Evolutionary conservation across 768 basidiomycete genomes (phyloP), one percentile per base, ranked within the genome.

Genomic region (Termitomyces sp.): DNA sequence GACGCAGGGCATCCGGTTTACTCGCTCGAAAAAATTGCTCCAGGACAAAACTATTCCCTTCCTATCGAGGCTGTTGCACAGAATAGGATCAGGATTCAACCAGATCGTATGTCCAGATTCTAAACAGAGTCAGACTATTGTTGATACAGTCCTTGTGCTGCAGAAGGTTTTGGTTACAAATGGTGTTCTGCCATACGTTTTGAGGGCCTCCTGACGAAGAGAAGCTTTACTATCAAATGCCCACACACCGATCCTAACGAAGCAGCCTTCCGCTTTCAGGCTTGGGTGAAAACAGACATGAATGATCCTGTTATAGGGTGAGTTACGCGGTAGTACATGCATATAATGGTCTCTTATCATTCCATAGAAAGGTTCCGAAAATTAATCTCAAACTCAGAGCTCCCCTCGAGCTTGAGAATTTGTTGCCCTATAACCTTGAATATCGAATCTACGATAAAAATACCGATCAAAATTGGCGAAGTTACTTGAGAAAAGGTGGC

Each of bases 401-500:
- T 14, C 97, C 97, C 0, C 79, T 99, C 28, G 96, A 99, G 67
- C 75, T 99, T 10, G 96, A 99, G 72, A 99, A 99, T 68, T 75
- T 98, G 20, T 75, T 98, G 24, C 97, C 97, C 0, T 97, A 88
- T 73, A 94, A 98, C 65, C 72, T 98, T 52, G 88, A 94, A 65
- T 99, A 97, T 74, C 84, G 94, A n/a, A 90, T 98, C 35, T 98
- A 94, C 63, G 95, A 99, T 77, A 97, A 94, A 75, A 84, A 97
- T 61, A 87, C 90, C 0, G 86, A 94, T 65, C 91, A 94, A 65
- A 95, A 96, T 66, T 98, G 94, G 87, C 86, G 85, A 62, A 95
- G 91, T 68, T 99, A 93, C 73, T 77, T 98, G 16, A 83, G 95
- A 46, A 85, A 91, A 66, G 96, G 97, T 30, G 96, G 95, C 7